phyloP scores from a whole-genome alignment of 768 basidiomycete genomes.

The Pleurotus tuber-regium region DNA sequence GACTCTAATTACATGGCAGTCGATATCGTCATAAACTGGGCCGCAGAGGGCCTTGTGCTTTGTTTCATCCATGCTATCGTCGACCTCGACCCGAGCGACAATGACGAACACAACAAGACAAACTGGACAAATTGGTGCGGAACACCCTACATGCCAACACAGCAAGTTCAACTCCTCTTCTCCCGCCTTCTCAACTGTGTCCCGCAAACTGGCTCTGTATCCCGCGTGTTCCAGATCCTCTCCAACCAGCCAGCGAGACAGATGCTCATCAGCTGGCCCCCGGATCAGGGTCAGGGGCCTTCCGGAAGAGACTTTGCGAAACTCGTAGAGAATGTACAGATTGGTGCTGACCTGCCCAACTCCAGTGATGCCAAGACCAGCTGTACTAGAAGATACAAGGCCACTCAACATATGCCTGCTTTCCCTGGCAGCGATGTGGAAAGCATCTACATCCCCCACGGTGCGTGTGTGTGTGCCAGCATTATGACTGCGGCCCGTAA shows the following conservation, averaged over 20 bases:
- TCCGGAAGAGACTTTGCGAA: slow-evolving; percentile 49
- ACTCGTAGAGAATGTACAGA: slow-evolving; percentile 68
- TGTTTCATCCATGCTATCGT: slow-evolving; percentile 86
- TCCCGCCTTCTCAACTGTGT: no score
- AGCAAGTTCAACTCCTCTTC: slow-evolving; percentile 60
- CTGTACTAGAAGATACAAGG: slow-evolving; percentile 83
- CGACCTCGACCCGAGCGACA: slow-evolving; percentile 69
- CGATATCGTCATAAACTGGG: slow-evolving; percentile 89
- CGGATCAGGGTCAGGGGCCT: slow-evolving; percentile 35
- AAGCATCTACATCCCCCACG: slow-evolving; percentile 90
- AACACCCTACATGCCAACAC: slow-evolving; percentile 57
- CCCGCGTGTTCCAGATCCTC: slow-evolving; percentile 79
- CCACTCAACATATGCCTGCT: slow-evolving; percentile 60
- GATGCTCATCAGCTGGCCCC: slow-evolving; percentile 63
- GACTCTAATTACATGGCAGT: slow-evolving; percentile 82
- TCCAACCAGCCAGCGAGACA: slow-evolving; percentile 55
- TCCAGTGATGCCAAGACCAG: slow-evolving; percentile 78
- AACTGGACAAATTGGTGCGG: slow-evolving; percentile 90
- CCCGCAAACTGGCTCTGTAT: not conserved
- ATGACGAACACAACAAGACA: slow-evolving; percentile 70
- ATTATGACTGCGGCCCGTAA: slow-evolving; percentile 12
- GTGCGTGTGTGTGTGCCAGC: slow-evolving; percentile 42
- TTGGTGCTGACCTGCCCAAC: slow-evolving; percentile 45
- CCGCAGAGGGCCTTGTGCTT: slow-evolving; percentile 80
- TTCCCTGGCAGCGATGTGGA: slow-evolving; percentile 65